phyloP scores from a whole-genome alignment of 768 basidiomycete genomes.

The Panus rudis region DNA sequence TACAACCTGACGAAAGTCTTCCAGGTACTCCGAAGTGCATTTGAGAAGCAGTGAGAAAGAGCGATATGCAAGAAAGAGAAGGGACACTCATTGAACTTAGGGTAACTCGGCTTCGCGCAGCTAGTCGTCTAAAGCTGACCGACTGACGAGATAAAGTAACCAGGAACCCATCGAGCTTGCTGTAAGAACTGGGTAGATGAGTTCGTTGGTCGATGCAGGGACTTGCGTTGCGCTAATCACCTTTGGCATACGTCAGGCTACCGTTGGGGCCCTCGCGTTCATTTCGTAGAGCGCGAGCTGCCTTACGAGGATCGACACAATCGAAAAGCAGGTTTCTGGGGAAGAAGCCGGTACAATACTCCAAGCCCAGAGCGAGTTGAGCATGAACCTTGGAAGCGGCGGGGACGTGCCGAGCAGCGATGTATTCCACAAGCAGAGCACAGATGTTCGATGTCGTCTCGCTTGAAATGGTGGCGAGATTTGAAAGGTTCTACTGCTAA shows the following conservation, averaged over 20 bases:
- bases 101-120: constrained; percentile 24
- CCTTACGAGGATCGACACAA: constrained; percentile 1
- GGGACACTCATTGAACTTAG: constrained; percentile 35
- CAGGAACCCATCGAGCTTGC: neutral
- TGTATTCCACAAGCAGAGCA: constrained; percentile 39
- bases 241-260: neutral
- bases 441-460: constrained; percentile 38
- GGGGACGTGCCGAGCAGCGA: constrained; percentile 41
- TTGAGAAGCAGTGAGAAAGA: constrained; percentile 37
- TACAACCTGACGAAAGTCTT: too few relatives aligned
- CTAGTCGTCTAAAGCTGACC: constrained; percentile 5
- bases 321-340: constrained; percentile 19
- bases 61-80: constrained; percentile 39
- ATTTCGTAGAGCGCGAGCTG: neutral
- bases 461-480: constrained; percentile 20
- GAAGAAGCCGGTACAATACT: constrained; percentile 36
- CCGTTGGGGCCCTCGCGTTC: constrained; percentile 8
- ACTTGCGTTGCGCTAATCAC: constrained; percentile 15
- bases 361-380: constrained; percentile 36
- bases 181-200: constrained; percentile 6
- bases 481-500: constrained; percentile 18
- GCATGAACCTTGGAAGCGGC: constrained; percentile 35
- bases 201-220: constrained; percentile 16
- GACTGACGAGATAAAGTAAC: constrained; percentile 1
- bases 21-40: too few relatives aligned